Base-by-base conservation (phyloP, 2,329 filamentous ascomycete species). In the Lizonia empirigonia region DNA sequence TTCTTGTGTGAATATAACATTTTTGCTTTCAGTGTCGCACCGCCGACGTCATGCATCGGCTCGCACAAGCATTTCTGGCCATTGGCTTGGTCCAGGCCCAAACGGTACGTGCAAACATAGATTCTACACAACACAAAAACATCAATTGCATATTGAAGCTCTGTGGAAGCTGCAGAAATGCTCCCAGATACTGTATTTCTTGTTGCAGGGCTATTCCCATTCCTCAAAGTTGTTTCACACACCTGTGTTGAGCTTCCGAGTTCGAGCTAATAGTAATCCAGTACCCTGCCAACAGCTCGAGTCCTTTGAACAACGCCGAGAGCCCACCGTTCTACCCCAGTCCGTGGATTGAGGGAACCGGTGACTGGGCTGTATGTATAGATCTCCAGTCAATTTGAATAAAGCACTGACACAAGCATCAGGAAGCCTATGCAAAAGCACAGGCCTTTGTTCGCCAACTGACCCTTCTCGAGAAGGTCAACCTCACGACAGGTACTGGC, bases 401-500 rank as follows among this genome's bases (percentile, higher is more conserved):
- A 8, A 24, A 18, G 16, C 18, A 41, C 42, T 52, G 18, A 52
- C 10, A 13, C 5, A n/a, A 7, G n/a, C 10, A 3, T 7, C 15
- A 52, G 49, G 49, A 85, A 6, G 90, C 91, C 30, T 92, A 96
- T 62, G 77, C 75, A 16, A 86, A 88, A 72, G 92, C 92, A 1
- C 85, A 83, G 60, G 83, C 80, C 2, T 93, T 96, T 65, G 91
- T 97, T 36, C 88, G 87, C 8, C 85, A 91, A 69, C 76, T 96
- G 74, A 96, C 91, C 0, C 80, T 96, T 27, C 69, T 85, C 9
- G 92, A 97, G 73, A 97, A 96, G 77, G 91, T 97, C 74, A 97
- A 97, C 73, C 73, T 99, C 58, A 97, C 93, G 2, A 97, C 92
- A 0, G 93, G 93, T 72, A 84, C 88, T 58, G 91, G 91, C 83